Percentiles rank a stretch among this genome's conserved stretches.
phyloP scores from a whole-genome alignment of 1,139 yeast species.

The Sugiyamaella neomexicana region DNA sequence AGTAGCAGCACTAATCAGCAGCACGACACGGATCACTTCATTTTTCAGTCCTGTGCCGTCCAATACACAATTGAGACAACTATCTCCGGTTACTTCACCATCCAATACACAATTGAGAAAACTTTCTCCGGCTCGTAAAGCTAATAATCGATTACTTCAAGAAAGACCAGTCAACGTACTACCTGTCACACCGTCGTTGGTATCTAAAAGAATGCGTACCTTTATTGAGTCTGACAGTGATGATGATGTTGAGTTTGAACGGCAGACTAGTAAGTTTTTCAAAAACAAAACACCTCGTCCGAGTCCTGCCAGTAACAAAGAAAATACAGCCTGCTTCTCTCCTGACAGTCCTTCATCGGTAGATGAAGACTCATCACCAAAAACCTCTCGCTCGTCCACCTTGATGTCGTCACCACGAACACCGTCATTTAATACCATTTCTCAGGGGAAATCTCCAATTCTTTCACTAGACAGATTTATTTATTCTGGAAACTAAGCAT shows the following conservation, averaged over 20 bases:
- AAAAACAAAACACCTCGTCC: slow-evolving; percentile 1
- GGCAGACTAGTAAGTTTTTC: slow-evolving; percentile 14
- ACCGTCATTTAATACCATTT: neutral
- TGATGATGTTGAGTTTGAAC: slow-evolving; percentile 11
- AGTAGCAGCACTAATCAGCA: neutral
- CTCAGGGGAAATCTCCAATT: neutral
- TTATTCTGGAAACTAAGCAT: slow-evolving; percentile 3
- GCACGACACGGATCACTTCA: slow-evolving; percentile 2
- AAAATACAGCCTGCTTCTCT: neutral
- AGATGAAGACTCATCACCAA: slow-evolving; percentile 17
- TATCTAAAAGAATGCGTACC: slow-evolving; percentile 11
- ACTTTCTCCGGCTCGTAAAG: neutral
- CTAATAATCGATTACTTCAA: neutral
- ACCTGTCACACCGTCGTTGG: slow-evolving; percentile 2
- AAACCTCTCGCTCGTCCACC: neutral
- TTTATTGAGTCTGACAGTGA: slow-evolving; percentile 23
- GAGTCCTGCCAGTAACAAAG: neutral
- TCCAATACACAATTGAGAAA: neutral
- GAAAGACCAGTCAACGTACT: slow-evolving; percentile 6
- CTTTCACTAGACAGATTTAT: slow-evolving; percentile 12
- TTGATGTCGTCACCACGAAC: neutral
- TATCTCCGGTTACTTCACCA: neutral
- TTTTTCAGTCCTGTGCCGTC: slow-evolving; percentile 19
- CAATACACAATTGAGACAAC: neutral
- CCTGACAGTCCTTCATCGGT: slow-evolving; percentile 13